Conservation (phyloP, 1,139 yeast genomes). For the Pneumocystis jirovecii region DNA sequence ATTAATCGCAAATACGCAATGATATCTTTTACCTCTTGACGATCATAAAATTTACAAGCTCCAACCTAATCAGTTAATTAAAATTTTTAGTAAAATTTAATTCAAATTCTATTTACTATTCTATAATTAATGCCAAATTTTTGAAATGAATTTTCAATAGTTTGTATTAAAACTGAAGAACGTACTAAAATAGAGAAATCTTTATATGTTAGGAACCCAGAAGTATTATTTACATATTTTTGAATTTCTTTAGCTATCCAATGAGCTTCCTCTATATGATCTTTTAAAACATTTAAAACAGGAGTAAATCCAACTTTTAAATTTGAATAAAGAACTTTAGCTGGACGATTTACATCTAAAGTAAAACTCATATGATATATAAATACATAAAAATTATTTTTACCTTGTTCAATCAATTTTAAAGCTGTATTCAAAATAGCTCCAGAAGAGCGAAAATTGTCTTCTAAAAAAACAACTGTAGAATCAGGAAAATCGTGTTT, state of each 20-base stretch:
- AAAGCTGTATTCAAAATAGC: conserved; percentile 55
- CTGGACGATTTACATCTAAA: conserved; percentile 8
- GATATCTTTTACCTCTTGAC: conserved; percentile 49
- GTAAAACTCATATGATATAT: conserved; percentile 12
- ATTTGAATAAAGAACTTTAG: conserved; percentile 12
- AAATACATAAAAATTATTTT: background rate
- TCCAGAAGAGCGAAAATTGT: conserved; percentile 70
- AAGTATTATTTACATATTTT: conserved; percentile 18
- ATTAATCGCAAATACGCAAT: conserved; percentile 52
- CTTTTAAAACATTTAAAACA: conserved; percentile 29
- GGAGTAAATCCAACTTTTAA: conserved; percentile 31
- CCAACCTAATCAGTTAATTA: conserved; percentile 26
- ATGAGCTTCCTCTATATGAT: conserved; percentile 40
- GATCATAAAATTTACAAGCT: conserved; percentile 70
- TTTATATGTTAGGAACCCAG: conserved; percentile 27
- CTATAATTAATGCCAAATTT: conserved; percentile 44
- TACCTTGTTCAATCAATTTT: conserved; percentile 48
- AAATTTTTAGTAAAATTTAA: background rate
- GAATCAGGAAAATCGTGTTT: conserved; percentile 28
- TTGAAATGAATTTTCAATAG: conserved; percentile 47
- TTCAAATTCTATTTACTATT: conserved; percentile 21
- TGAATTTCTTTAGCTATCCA: conserved; percentile 43
- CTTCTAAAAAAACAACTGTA: conserved; percentile 33
- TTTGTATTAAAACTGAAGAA: conserved; percentile 41
- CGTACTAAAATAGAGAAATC: conserved; percentile 66